Evolutionary conservation across 768 basidiomycete genomes (phyloP), one percentile per base, ranked within the genome.

Genomic region (Boletus reticulatus): DNA sequence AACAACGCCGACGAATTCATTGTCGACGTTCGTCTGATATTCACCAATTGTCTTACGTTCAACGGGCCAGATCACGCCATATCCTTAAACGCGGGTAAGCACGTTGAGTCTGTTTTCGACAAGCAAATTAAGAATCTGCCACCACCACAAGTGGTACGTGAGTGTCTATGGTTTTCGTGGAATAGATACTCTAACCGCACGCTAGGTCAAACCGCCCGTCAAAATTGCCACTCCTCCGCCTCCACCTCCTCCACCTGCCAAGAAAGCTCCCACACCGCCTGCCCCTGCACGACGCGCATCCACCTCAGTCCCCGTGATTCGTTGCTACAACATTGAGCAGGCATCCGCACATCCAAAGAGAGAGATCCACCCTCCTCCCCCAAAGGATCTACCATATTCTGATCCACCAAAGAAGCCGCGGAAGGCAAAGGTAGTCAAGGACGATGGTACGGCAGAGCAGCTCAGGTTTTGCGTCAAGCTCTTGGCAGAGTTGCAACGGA

Each of bases 11-110:
- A 92, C 50, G 90, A 95, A 63, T 94, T 98, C 66, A 78, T 88
- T 37, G 74, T 76, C 19, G 97, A 99, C 68, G 84, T 99, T 41
- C 85, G 91, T 45, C 79, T 91, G 52, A 88, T 98, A 56, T 94
- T 95, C 73, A 80, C 81, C 59, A 99, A 99, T 66, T 91, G 90
- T 55, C 72, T 85, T 41, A 85, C 85, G 4, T 99, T 98, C 81
- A 99, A 99, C 69, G 97, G 97, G 2, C 87, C 88, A 4, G 91
- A 94, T 50, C 95, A 98, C 68, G 74, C 78, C 29, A 80, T 98
- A 43, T 80, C 84, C 3, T n/a, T n/a, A n/a, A 67, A 72, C n/a
- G 89, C 88, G 79, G 96, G 91, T 13, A 89, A 88, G 63, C 84
- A 85, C 29, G 72, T 98, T 9, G 87, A 93, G 67, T 85, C 84